These are phyloP conservation scores for Cyanidium caldarium DNA, from an alignment of 23 red algal species.

Conservation along the genomic window DNA sequence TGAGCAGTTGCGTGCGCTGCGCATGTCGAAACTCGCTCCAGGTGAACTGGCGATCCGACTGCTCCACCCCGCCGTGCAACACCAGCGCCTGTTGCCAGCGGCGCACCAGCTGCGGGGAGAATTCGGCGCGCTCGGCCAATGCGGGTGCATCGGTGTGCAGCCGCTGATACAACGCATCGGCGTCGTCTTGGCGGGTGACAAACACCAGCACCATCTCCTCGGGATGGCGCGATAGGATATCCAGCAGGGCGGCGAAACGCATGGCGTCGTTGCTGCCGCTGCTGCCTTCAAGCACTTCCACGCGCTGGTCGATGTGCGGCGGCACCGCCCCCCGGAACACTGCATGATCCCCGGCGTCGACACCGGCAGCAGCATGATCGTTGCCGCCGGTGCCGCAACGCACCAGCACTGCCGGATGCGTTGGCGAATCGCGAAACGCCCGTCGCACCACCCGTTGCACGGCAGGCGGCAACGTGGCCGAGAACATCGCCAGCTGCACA, in stretches of 20 bases:
- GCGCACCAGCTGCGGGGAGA: background rate
- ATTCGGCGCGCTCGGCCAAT: background rate
- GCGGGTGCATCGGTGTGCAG: no score
- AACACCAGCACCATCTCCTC: slow-evolving; percentile 67
- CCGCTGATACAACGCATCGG: slow-evolving; percentile 66
- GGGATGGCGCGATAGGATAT: slow-evolving; percentile 62
- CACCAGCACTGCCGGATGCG: no score
- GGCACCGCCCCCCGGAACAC: no score
- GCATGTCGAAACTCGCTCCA: background rate
- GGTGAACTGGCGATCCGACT: slow-evolving; percentile 66
- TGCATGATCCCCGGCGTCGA: no score
- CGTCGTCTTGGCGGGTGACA: slow-evolving; percentile 85
- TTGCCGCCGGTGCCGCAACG: slow-evolving; percentile 47
- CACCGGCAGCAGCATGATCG: slow-evolving; percentile 40
- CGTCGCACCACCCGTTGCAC: slow-evolving; percentile 24
- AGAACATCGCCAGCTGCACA: slow-evolving; percentile 93
- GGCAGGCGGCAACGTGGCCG: slow-evolving; percentile 76
- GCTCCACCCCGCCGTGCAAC: slow-evolving; percentile 91
- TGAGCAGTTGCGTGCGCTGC: slow-evolving; percentile 22
- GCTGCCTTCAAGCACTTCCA: slow-evolving; percentile 34
- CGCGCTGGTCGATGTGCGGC: slow-evolving; percentile 56
- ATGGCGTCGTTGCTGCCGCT: slow-evolving; percentile 27
- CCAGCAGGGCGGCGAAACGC: slow-evolving; percentile 62
- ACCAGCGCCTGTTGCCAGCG: slow-evolving; percentile 1
- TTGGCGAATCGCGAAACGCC: background rate